These are phyloP conservation scores for Trametes sp. DNA, from an alignment of 1,284 basidiomycete genomes.

Conservation along the genomic window DNA sequence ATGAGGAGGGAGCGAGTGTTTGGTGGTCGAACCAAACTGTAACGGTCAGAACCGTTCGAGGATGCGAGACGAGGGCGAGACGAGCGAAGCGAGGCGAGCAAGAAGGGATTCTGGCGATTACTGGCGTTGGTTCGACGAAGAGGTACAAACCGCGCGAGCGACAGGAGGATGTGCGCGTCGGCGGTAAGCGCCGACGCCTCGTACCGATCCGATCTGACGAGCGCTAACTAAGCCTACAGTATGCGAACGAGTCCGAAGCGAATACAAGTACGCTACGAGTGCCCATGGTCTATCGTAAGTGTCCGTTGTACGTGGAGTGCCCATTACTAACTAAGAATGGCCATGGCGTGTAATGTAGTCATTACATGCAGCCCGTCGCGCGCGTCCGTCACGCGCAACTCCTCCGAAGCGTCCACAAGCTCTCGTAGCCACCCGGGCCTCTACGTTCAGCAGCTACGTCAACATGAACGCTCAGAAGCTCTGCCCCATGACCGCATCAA, in stretches of 20 bases:
- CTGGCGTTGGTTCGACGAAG: conserved; percentile 6
- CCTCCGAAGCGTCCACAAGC: background rate
- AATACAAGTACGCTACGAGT: conserved; percentile 2
- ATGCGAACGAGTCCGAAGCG: background rate
- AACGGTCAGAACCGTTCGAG: conserved; percentile 1
- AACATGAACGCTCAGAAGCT: background rate
- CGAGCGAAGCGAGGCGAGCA: background rate
- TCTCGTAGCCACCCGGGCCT: background rate
- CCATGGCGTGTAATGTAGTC: conserved; percentile 6
- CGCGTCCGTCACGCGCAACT: background rate
- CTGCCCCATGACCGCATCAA: background rate
- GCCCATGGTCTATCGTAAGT: background rate
- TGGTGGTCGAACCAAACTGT: conserved; percentile 3
- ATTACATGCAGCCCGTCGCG: no score
- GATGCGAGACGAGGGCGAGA: background rate
- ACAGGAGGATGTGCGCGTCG: conserved; percentile 5
- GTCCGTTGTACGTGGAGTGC: background rate
- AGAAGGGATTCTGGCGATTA: background rate
- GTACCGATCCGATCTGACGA: conserved; percentile 3
- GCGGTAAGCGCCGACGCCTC: conserved; percentile 5
- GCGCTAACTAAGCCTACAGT: conserved; percentile 2
- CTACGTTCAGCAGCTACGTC: background rate
- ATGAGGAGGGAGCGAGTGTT: background rate
- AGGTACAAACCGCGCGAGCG: conserved; percentile 5
- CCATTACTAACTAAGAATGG: conserved; percentile 8